Evolutionary conservation across 495 filamentous ascomycete genomes (phyloP).

Genomic region (Penicillium parvum): DNA sequence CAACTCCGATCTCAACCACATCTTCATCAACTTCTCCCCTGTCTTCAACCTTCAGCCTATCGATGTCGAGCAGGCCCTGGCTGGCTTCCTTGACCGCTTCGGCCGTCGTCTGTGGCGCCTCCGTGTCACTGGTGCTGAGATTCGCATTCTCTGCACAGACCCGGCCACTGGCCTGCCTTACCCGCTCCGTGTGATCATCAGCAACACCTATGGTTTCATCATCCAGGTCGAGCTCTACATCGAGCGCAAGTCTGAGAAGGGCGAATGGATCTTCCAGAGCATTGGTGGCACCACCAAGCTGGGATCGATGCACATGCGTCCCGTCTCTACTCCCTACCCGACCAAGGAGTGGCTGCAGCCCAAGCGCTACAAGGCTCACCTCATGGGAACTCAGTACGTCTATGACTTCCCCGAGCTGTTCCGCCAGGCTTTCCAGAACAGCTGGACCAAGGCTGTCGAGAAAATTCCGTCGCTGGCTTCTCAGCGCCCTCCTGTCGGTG

Average conservation of each 20-base stretch:
- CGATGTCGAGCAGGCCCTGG: conserved; percentile 91
- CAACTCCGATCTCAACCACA: conserved; percentile 98
- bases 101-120: conserved; percentile 93
- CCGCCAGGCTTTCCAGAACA: conserved; percentile 95
- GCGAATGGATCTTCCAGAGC: conserved; percentile 96
- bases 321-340: conserved; percentile 88
- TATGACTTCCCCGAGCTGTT: conserved; percentile 99
- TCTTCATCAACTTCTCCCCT: conserved; percentile 98
- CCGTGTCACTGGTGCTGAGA: conserved; percentile 94
- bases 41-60: conserved; percentile 87
- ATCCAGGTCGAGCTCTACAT: conserved; percentile 97
- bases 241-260: conserved; percentile 95
- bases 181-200: conserved; percentile 93
- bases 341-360: conserved; percentile 99
- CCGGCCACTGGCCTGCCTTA: conserved; percentile 78
- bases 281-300: conserved; percentile 93
- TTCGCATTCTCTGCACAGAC: conserved; percentile 96
- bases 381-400: conserved; percentile 99
- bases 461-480: conserved; percentile 68
- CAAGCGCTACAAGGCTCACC: conserved; percentile 97
- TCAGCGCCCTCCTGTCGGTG: conserved; percentile 77
- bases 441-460: conserved; percentile 70
- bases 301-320: conserved; percentile 88
- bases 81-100: conserved; percentile 93
- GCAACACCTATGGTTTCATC: conserved; percentile 98